Evolutionary conservation across 345 rosid species (phyloP), one percentile per base, ranked within the genome.

Genomic region (Cardamine chenopodiifolia): DNA sequence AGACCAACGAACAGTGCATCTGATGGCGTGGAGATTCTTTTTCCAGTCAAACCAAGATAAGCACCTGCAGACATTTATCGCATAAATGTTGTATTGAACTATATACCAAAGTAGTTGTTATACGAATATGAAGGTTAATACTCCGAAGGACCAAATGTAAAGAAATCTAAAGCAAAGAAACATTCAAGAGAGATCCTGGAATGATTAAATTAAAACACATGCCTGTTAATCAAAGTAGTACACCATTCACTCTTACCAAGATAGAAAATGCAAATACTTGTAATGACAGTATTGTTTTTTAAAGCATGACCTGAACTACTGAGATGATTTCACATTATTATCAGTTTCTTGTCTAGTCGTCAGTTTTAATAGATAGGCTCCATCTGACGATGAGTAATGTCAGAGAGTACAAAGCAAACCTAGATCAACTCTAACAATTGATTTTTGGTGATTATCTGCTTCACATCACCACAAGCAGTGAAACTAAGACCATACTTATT

Each of bases 31-130:
- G 92, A 88, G 64, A 90, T 81, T 65, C 92, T 88, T 78, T 82
- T 88, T 25, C 97, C 96, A 62, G 97, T 89, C 90, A 92, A 65
- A 26, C 96, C 97, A 76, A 92, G 89, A 80, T 88, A 92, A 62
- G 87, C 77, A 61, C 97, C 97, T 90, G 83, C 74, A 80, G 40
- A 56, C 44, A 23, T 62, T 55, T 73, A 32, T 32, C 29, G 31
- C 31, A 40, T 19, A 18, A 31, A 56, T 9, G 52, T 23, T 11
- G 39, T 20, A 49, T 37, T 47, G 29, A 42, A 6, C 18, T 1
- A 42, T 40, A 40, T 42, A 42, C 47, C 8, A 42, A 2, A 42
- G 47, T 42, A 42, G 47, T 2, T 42, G 47, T 42, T 26, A n/a
- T n/a, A n/a, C n/a, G n/a, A n/a, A n/a, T n/a, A n/a, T n/a, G n/a